A percentile compares a stretch with the other conserved stretches of the same genome.
Evolutionary conservation across 1,284 basidiomycete genomes (phyloP).

Genomic region (Sanguinoderma infundibulare): DNA sequence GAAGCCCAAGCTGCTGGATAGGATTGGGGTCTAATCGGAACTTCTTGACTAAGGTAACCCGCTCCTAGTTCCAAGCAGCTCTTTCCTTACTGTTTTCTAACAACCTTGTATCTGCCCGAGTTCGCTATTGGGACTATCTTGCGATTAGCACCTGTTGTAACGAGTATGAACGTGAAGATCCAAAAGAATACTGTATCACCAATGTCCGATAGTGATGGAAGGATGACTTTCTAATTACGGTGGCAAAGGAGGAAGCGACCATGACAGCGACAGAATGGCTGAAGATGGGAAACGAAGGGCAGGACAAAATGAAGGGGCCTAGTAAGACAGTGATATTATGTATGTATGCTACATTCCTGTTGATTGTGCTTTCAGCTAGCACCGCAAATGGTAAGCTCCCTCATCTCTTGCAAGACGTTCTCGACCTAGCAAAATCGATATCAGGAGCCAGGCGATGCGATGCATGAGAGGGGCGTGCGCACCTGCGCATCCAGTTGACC

Average conservation of each 20-base stretch:
- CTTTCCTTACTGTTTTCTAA: neutral
- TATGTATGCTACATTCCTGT: slow-evolving; percentile 10
- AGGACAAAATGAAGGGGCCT: neutral
- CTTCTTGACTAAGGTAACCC: neutral
- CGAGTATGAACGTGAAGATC: neutral
- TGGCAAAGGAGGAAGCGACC: neutral
- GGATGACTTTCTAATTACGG: neutral
- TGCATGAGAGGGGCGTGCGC: neutral
- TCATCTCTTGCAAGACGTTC: slow-evolving; percentile 92
- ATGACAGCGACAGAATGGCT: neutral
- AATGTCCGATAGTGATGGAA: neutral
- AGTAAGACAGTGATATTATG: neutral
- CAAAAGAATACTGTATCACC: neutral
- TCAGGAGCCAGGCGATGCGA: neutral
- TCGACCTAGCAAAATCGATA: slow-evolving; percentile 61
- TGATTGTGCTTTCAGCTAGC: slow-evolving; percentile 40
- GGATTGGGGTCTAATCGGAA: no score
- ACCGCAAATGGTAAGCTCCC: slow-evolving; percentile 91
- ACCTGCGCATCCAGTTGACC: slow-evolving; percentile 96
- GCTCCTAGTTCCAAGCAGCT: no score
- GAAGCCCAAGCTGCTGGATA: neutral
- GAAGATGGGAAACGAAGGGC: neutral
- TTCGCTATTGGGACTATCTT: no score
- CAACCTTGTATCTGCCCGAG: neutral
- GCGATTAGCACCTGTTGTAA: neutral